Base-by-base conservation (phyloP, 768 basidiomycete genomes). In the Termitomyces eurrhizus region DNA sequence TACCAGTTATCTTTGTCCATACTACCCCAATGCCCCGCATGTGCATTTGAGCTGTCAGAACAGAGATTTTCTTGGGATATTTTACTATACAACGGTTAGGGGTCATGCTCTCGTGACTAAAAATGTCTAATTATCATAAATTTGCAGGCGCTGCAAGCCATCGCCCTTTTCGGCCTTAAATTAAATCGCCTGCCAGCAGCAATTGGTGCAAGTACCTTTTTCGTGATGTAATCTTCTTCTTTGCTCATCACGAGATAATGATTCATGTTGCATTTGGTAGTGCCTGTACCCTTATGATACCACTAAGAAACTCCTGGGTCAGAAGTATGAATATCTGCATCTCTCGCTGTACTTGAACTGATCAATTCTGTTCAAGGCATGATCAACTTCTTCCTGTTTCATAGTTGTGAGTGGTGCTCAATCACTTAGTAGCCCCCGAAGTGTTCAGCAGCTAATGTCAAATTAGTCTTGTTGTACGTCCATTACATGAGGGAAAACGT, bases 381-480 rank as follows among this genome's bases (percentile, higher is more conserved):
- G 72, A 79, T 90, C 66, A 85, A 88, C 74, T 89, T 91, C 66
- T 72, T 88, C 56, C 67, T 91, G n/a, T 95, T 90, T 70, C 89
- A 93, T 62, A 78, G 75, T 4, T 93, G 79, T 75, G 67, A 70
- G 80, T 70, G 8, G 26, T 29, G 12, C 35, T 56, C 7, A n/a
- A 14, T 45, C n/a, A 33, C 42, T 21, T 26, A 21, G 26, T 48
- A 39, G 24, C 42, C 44, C 32, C 18, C n/a, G 49, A 56, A 6
- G 29, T 52, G 52, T 33, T 60, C 52, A 33, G 3, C 44, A 12
- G 24, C 57, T 54, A 56, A 68, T 65, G 62, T 67, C 58, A 36
- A 67, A 52, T 49, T 71, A 85, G 77, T 95, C 72, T 74, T 96
- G 61, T 82, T 95, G 21, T 92, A 89, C 68, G 83, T 90, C 4